These are phyloP conservation scores for Aspergillus ochraceoroseus DNA, from an alignment of 2,329 filamentous ascomycete genomes.

Conservation along the genomic window DNA sequence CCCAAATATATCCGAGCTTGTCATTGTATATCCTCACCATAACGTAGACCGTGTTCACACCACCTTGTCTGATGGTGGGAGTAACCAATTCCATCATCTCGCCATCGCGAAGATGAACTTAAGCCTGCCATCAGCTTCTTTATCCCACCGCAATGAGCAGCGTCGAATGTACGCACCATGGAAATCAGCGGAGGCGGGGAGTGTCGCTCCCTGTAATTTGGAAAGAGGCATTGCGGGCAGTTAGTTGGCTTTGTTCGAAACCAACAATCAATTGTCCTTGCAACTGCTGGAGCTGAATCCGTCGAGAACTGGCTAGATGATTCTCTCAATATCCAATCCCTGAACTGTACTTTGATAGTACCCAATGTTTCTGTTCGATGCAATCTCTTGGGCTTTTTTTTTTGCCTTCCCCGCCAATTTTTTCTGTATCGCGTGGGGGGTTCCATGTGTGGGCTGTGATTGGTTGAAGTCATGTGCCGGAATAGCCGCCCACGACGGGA, in stretches of 20 bases:
- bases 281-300: neutral
- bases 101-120: conserved; percentile 65
- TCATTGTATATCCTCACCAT: conserved; percentile 39
- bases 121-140: conserved; percentile 1
- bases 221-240: conserved; percentile 31
- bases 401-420: conserved; percentile 32
- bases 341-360: conserved; percentile 2
- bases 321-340: neutral
- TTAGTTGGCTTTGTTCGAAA: neutral
- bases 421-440: conserved; percentile 13
- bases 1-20: conserved; percentile 1
- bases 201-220: conserved; percentile 41
- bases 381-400: conserved; percentile 12
- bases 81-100: conserved; percentile 56
- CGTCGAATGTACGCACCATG: conserved; percentile 41
- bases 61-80: conserved; percentile 55
- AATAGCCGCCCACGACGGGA: too few relatives aligned
- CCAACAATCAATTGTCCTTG: neutral
- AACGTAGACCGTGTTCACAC: conserved; percentile 59
- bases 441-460: conserved; percentile 17
- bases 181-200: conserved; percentile 63
- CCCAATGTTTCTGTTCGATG: conserved; percentile 1
- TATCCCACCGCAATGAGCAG: neutral
- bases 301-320: neutral
- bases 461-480: conserved; percentile 15